A percentile compares a stretch with the other conserved stretches of the same genome.
Conservation (phyloP, 305 asterid species). For the Solanum chacoense region DNA sequence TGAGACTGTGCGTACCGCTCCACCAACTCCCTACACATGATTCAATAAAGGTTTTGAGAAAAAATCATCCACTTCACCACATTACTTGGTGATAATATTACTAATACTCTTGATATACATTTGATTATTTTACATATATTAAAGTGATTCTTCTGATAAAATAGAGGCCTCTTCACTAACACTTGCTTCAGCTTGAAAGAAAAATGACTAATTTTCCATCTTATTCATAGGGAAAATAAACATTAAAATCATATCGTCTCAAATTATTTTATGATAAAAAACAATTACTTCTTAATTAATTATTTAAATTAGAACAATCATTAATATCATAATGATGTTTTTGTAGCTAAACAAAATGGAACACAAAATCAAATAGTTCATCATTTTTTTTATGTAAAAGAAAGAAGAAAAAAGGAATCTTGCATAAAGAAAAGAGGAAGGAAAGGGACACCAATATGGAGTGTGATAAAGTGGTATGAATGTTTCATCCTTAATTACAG, state of each 20-base stretch:
- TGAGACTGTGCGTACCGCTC: fast-evolving
- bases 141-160: no score
- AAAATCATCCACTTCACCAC: background rate
- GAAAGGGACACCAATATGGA: background rate
- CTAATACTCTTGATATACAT: background rate
- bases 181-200: background rate
- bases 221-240: background rate
- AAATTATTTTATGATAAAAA: background rate
- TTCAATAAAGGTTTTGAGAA: no score
- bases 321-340: background rate
- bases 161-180: background rate
- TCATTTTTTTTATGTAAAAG: no score
- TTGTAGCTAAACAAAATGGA: background rate
- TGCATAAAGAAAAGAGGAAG: background rate
- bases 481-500: no score
- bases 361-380: background rate
- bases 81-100: background rate
- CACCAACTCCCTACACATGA: background rate
- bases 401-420: background rate
- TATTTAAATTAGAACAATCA: background rate
- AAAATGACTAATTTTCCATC: background rate
- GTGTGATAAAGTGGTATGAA: background rate
- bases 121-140: background rate
- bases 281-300: background rate
- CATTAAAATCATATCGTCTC: background rate